Percentiles rank a stretch among this genome's conserved stretches.
phyloP scores from a whole-genome alignment of 352 stramenopile genomes.

The Globisporangium cederbergense region DNA sequence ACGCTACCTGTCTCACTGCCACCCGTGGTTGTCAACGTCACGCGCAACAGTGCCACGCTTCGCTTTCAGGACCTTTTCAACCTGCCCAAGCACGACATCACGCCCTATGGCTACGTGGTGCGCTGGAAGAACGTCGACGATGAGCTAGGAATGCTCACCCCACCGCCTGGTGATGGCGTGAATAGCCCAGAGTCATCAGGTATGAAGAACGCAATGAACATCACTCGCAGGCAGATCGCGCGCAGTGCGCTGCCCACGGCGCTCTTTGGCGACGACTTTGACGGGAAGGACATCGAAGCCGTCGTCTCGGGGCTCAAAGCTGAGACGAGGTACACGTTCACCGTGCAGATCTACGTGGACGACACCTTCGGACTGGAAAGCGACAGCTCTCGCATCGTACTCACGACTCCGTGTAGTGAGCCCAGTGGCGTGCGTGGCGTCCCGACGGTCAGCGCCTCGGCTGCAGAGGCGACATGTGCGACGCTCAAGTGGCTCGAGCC shows the following conservation, averaged over 20 bases:
- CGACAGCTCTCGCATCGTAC: constrained; percentile 39
- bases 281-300: constrained; percentile 71
- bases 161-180: background rate
- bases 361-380: constrained; percentile 50
- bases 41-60: constrained; percentile 43
- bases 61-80: constrained; percentile 79
- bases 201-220: constrained; percentile 31
- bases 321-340: constrained; percentile 69
- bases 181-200: background rate
- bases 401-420: constrained; percentile 35
- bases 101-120: constrained; percentile 63
- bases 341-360: constrained; percentile 61
- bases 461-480: constrained; percentile 28
- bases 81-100: constrained; percentile 56
- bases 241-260: constrained; percentile 60
- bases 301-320: constrained; percentile 43
- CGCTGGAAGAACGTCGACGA: constrained; percentile 36
- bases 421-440: constrained; percentile 43
- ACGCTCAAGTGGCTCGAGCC: constrained; percentile 55
- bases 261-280: constrained; percentile 75
- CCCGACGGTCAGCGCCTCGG: constrained; percentile 17
- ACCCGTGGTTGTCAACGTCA: constrained; percentile 56
- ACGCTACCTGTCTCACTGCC: constrained; percentile 66
- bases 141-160: background rate
- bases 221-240: constrained; percentile 44